phyloP scores from a whole-genome alignment of 495 filamentous ascomycete species.

The Neurospora sp. region DNA sequence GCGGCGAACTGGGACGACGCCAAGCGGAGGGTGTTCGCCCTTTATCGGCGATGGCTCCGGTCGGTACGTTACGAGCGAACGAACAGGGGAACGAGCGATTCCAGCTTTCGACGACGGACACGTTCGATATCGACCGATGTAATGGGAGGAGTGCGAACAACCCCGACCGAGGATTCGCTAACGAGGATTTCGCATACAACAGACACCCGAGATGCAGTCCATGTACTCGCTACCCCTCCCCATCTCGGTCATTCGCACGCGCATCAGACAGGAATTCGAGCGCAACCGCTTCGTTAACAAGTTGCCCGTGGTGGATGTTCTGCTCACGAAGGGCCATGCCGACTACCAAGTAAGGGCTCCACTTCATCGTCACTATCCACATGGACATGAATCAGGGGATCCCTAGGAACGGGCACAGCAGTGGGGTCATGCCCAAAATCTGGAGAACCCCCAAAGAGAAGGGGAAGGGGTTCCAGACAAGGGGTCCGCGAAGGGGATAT shows the following conservation, averaged over 20 bases:
- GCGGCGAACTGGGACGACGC: conserved; percentile 84
- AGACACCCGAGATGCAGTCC: conserved; percentile 92
- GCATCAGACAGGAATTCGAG: conserved; percentile 96
- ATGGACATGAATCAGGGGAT: not conserved
- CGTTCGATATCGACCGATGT: not conserved
- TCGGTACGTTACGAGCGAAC: conserved; percentile 51
- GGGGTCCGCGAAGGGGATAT: not conserved
- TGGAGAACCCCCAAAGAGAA: not conserved
- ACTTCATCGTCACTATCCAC: not conserved
- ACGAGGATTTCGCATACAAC: conserved; percentile 3
- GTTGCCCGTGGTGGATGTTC: conserved; percentile 74
- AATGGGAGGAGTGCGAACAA: not conserved
- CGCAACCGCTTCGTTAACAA: conserved; percentile 88
- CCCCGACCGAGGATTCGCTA: conserved; percentile 1
- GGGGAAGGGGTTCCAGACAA: not conserved
- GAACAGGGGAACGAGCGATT: not conserved
- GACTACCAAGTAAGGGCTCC: conserved; percentile 64
- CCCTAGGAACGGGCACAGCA: not conserved
- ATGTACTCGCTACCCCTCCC: conserved; percentile 92
- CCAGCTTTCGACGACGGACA: not conserved
- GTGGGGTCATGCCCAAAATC: not conserved
- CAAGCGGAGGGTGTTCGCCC: conserved; percentile 65
- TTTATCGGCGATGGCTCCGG: conserved; percentile 90
- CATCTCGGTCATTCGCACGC: conserved; percentile 79
- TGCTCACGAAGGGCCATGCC: conserved; percentile 75